Base-by-base conservation (phyloP, 768 basidiomycete genomes). In the Psilocybe sp. region DNA sequence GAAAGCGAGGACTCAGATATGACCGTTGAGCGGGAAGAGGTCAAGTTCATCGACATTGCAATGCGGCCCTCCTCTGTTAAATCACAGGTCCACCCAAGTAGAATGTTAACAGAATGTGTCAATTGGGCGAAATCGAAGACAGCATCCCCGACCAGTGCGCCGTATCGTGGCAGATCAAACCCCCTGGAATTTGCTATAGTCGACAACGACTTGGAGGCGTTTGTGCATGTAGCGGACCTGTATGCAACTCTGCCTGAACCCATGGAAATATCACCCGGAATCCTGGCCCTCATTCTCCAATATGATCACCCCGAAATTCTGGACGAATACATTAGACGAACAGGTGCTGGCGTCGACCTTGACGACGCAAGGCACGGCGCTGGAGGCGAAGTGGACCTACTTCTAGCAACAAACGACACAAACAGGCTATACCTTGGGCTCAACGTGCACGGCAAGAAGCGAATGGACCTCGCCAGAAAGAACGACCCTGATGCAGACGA, bases 391-490 rank as follows among this genome's bases (percentile, higher is more conserved):
- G 60, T 63, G 6, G 63, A 66, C 15, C 49, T 56, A 10, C 58
- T 62, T 20, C 50, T 52, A 9, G 56, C 61, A 9, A 52, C 60
- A 36, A 71, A 73, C 53, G 73, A 75, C 53, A 53, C 63, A 47
- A 71, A 74, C 58, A 71, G 64, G 58, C 40, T 76, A 0, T 85
- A 85, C 55, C 76, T 83, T 14, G 82, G 84, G 0, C 68, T 86
- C 37, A 76, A 76, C 47, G 79, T 85, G 16, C 79, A 82, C 50
- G 82, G 82, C n/a, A 82, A 81, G 68, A 84, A 84, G 57, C 69
- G 79, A 3, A 68, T 70, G 13, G 81, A 83, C 55, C 68, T 83
- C 8, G 77, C 78, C 0, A 67, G 59, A 45, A 74, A 70, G 57
- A 75, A 75, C 44, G 80, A 82, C 54, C 78, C 79, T 0, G 70